Evolutionary conservation across 192 early-diverging fungal species (phyloP).

Genomic region (Phlyctochytrium bullatum): DNA sequence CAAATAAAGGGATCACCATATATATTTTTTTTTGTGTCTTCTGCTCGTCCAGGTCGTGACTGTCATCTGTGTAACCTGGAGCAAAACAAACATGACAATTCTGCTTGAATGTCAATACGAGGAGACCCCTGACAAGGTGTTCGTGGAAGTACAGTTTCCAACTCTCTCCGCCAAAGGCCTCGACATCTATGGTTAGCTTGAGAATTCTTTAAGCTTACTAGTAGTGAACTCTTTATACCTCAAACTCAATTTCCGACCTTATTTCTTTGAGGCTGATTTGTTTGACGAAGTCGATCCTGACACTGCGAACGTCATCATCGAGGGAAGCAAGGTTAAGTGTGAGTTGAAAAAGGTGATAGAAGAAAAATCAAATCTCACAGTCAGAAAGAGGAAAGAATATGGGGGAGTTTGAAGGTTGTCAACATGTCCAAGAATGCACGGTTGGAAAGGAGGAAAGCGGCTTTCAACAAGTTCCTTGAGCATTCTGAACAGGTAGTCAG

Average conservation of each 20-base stretch:
- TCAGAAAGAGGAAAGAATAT: conserved; percentile 18
- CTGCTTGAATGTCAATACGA: neutral
- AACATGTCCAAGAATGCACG: conserved; percentile 8
- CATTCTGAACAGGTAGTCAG: conserved; percentile 33
- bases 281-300: conserved; percentile 28
- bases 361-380: too few species aligned
- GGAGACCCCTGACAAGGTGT: neutral
- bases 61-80: too few species aligned
- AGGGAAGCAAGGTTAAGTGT: conserved; percentile 36
- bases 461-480: conserved; percentile 23
- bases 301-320: conserved; percentile 37
- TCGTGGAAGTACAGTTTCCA: neutral
- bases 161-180: conserved; percentile 5
- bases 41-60: too few species aligned
- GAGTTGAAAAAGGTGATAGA: conserved; percentile 40
- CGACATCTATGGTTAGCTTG: too few species aligned
- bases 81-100: neutral
- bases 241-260: conserved; percentile 52
- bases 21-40: too few species aligned
- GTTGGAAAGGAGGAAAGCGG: conserved; percentile 21
- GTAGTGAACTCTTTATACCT: conserved; percentile 48
- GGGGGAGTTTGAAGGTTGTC: conserved; percentile 10
- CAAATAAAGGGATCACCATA: neutral
- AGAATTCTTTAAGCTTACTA: neutral
- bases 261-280: conserved; percentile 55